Evolutionary conservation across 768 basidiomycete genomes (phyloP), one percentile per base, ranked within the genome.

Genomic region (Amyloporia xantha): DNA sequence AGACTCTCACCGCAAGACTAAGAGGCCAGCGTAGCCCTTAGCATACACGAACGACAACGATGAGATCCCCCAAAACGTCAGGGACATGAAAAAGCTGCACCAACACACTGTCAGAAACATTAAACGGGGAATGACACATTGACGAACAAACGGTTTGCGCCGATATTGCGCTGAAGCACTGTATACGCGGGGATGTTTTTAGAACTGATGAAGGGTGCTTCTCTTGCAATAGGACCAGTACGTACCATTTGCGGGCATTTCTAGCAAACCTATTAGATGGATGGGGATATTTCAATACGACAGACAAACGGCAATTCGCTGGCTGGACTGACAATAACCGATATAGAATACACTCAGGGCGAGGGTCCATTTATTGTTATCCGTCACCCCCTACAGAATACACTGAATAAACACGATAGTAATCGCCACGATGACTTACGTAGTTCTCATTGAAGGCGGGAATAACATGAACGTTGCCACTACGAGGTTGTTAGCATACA

Each of bases 301-400:
- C 24, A 4, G 10, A 44, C 23, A 4, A 24, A 11, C 7, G 25
- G 23, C 9, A 10, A 9, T 13, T 20, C 9, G 7, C 5, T 10
- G 9, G 45, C 15, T 17, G n/a, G 4, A 59, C 68, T 48, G 49
- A 78, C 78, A 79, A 54, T 80, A 80, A 38, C 78, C 78, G 21
- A 78, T 76, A 50, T 80, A 79, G 61, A 80, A 80, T 21, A 81
- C 77, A 49, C 76, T 77, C 38, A 79, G 59, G 3, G 71, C 78
- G 9, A 79, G 59, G 0, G 78, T 79, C 78, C 78, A 79, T 59
- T 72, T 75, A 50, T 74, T 67, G 55, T 81, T 81, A 38, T 66
- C 62, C 19, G 72, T 71, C 43, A 80, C 71, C 19, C 71, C 77
- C 76, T 78, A 35, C 12, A 24, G 17, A 41, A 35, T 21, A 11